These are phyloP conservation scores for Trichoderma reesei DNA, from an alignment of 495 filamentous ascomycete species.

Conservation along the genomic window DNA sequence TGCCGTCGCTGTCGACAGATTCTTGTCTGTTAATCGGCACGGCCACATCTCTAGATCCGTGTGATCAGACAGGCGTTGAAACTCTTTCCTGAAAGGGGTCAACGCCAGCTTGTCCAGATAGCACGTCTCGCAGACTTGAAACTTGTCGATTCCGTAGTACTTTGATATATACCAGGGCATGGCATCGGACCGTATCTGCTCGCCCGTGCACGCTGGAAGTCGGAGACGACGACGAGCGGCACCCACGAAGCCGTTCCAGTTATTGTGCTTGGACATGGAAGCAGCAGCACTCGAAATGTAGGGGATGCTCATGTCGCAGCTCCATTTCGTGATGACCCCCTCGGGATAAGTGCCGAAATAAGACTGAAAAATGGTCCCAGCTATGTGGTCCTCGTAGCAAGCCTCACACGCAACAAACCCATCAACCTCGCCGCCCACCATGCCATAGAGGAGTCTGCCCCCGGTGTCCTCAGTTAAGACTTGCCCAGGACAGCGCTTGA, in stretches of 20 bases:
- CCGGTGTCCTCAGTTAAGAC: neutral
- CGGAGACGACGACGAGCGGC: neutral
- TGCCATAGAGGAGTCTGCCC: slow-evolving; percentile 10
- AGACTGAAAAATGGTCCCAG: slow-evolving; percentile 10
- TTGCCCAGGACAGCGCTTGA: slow-evolving; percentile 14
- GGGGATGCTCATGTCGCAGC: neutral
- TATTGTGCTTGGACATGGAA: slow-evolving; percentile 5
- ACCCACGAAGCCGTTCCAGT: slow-evolving; percentile 4
- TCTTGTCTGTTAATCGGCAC: slow-evolving; percentile 9
- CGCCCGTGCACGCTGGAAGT: slow-evolving; percentile 9
- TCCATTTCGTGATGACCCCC: neutral
- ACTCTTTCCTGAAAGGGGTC: slow-evolving; percentile 9
- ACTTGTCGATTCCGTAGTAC: slow-evolving; percentile 3
- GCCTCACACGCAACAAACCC: slow-evolving; percentile 15
- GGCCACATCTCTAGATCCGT: slow-evolving; percentile 10
- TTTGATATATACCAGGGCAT: slow-evolving; percentile 13
- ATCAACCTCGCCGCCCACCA: slow-evolving; percentile 1
- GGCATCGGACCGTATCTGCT: slow-evolving; percentile 9
- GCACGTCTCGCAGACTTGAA: slow-evolving; percentile 18
- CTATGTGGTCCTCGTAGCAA: slow-evolving; percentile 17
- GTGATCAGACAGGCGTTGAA: neutral
- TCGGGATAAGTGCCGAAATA: neutral
- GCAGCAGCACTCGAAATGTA: neutral
- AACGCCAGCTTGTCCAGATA: slow-evolving; percentile 15
- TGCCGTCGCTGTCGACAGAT: slow-evolving; percentile 2